Evolutionary conservation across 768 basidiomycete genomes (phyloP).

Genomic region (Gloeostereum incarnatum): DNA sequence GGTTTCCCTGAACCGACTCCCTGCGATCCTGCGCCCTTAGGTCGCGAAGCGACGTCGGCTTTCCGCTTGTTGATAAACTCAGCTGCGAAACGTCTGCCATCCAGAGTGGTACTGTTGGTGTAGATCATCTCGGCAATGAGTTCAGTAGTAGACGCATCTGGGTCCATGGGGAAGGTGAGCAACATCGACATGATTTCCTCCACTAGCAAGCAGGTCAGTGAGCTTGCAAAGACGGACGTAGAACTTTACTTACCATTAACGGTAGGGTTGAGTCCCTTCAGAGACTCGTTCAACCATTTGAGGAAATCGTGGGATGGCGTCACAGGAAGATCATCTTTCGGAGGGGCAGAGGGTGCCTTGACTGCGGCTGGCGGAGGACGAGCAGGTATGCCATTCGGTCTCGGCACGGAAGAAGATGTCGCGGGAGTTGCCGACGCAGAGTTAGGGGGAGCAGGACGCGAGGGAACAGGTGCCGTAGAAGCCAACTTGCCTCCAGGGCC

Average conservation of each 20-base stretch:
- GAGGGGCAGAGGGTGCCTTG: slow-evolving; percentile 21
- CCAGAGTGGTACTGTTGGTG: slow-evolving; percentile 87
- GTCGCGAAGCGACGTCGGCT: slow-evolving; percentile 56
- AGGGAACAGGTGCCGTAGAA: slow-evolving; percentile 21
- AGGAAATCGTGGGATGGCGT: slow-evolving; percentile 86
- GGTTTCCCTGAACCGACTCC: slow-evolving; percentile 37
- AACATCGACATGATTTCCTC: slow-evolving; percentile 97
- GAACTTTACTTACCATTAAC: slow-evolving; percentile 51
- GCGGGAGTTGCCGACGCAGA: slow-evolving; percentile 19
- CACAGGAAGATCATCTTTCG: slow-evolving; percentile 52
- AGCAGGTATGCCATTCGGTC: slow-evolving; percentile 25
- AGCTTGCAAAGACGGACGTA: not conserved
- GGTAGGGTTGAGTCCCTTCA: slow-evolving; percentile 67
- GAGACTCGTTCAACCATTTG: slow-evolving; percentile 79
- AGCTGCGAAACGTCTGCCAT: slow-evolving; percentile 89
- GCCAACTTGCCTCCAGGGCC: slow-evolving; percentile 64
- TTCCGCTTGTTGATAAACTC: slow-evolving; percentile 88
- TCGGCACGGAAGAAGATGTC: slow-evolving; percentile 21
- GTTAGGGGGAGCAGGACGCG: slow-evolving; percentile 23
- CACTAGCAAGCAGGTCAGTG: slow-evolving; percentile 33
- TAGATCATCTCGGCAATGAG: slow-evolving; percentile 96
- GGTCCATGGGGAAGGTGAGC: slow-evolving; percentile 88
- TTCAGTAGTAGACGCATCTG: slow-evolving; percentile 72
- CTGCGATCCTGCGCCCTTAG: slow-evolving; percentile 27
- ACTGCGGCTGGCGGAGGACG: slow-evolving; percentile 23